phyloP scores from a whole-genome alignment of 2,329 filamentous ascomycete genomes.

The Penicillium sp. region DNA sequence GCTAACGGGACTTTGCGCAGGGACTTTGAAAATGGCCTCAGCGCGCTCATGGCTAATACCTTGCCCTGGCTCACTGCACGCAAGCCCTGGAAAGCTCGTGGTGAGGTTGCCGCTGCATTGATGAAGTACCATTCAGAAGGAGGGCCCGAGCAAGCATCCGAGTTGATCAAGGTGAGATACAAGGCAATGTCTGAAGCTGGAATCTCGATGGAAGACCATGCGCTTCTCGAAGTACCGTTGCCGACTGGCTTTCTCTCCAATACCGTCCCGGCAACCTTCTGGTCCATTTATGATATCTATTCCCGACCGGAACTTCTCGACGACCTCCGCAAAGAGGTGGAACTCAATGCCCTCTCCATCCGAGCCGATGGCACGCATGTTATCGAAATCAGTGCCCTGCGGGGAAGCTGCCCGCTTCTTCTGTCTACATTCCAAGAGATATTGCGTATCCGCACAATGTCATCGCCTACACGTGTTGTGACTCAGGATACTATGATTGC shows the following conservation, averaged over 20 bases:
- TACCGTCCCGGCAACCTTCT: constrained; percentile 44
- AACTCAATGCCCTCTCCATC: constrained; percentile 23
- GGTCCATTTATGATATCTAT: constrained; percentile 45
- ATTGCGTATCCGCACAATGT: constrained; percentile 27
- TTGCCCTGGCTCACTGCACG: constrained; percentile 37
- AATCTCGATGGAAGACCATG: constrained; percentile 20
- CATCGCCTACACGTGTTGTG: constrained; percentile 30
- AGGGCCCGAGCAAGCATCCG: constrained; percentile 36
- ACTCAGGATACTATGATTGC: constrained; percentile 35
- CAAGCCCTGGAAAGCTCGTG: constrained; percentile 37
- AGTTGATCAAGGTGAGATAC: constrained; percentile 19
- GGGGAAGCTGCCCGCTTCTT: constrained; percentile 33
- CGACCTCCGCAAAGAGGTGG: constrained; percentile 42
- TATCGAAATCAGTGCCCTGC: constrained; percentile 35
- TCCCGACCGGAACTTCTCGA: constrained; percentile 38
- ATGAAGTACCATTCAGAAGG: constrained; percentile 39
- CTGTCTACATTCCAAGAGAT: constrained; percentile 39
- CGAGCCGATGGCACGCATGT: constrained; percentile 12
- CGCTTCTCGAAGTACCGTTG: constrained; percentile 26
- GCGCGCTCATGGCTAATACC: constrained; percentile 28
- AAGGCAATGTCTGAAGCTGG: constrained; percentile 13
- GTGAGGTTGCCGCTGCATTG: constrained; percentile 35
- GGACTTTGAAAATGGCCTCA: constrained; percentile 39
- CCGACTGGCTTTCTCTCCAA: constrained; percentile 41
- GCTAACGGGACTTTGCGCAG: constrained; percentile 11